phyloP scores from a whole-genome alignment of 345 rosid species.

The Camelina neglecta region DNA sequence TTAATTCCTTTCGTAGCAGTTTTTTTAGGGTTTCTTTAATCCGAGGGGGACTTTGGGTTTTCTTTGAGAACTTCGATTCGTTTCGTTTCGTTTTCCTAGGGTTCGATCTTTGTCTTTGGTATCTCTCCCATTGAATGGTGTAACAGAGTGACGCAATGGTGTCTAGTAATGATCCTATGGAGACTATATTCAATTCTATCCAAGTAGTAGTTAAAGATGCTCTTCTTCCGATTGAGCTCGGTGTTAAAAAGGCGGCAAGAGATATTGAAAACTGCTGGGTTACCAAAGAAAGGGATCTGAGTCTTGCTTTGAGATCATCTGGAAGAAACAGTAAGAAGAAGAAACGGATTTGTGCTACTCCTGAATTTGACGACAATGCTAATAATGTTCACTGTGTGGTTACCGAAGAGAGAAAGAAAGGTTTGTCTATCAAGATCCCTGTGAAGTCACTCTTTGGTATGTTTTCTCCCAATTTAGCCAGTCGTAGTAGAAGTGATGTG shows the following conservation, averaged over 20 bases:
- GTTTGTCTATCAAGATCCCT: constrained; percentile 63
- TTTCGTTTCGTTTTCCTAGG: constrained; percentile 31
- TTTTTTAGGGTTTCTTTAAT: background rate
- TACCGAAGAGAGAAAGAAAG: constrained; percentile 63
- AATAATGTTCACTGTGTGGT: constrained; percentile 28
- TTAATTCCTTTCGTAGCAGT: background rate
- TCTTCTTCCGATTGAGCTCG: constrained; percentile 64
- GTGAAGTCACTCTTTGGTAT: constrained; percentile 53
- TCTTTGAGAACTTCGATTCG: background rate
- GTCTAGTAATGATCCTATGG: constrained; percentile 71
- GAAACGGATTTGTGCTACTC: constrained; percentile 43
- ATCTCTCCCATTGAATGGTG: constrained; percentile 37
- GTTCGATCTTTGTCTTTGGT: constrained; percentile 26
- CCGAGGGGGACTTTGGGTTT: background rate
- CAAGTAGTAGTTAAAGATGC: constrained; percentile 73
- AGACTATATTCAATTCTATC: constrained; percentile 65
- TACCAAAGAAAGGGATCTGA: constrained; percentile 48
- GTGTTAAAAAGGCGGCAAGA: constrained; percentile 66
- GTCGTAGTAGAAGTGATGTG: constrained; percentile 40
- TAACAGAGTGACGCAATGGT: constrained; percentile 52
- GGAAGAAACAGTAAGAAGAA: constrained; percentile 48
- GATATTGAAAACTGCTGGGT: constrained; percentile 73
- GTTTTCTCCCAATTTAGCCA: constrained; percentile 56
- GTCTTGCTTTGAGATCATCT: constrained; percentile 40
- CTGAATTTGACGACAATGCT: constrained; percentile 21